Evolutionary conservation across 1,284 basidiomycete genomes (phyloP).

Genomic region (Takashimella tepidaria): DNA sequence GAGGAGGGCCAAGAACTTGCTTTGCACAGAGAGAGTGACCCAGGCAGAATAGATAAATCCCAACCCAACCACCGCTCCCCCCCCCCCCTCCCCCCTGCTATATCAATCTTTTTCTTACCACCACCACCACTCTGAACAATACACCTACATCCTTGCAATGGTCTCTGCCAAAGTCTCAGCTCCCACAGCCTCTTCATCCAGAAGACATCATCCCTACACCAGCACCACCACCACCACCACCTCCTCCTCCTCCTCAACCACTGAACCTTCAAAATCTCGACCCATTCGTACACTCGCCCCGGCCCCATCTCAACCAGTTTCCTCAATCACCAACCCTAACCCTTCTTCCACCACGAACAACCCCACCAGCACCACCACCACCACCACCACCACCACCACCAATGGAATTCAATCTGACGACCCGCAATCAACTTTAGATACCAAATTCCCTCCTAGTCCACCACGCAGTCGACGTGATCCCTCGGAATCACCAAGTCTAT

Average conservation of each 20-base stretch:
- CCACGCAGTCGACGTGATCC: conserved; percentile 36
- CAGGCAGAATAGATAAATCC: neutral
- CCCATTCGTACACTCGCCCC: neutral
- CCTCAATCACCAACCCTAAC: neutral
- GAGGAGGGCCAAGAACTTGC: no score
- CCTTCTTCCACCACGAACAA: neutral
- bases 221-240: neutral
- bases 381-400: no score
- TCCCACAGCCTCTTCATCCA: neutral
- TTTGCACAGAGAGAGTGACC: no score
- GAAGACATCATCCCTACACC: neutral
- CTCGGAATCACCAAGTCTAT: conserved; percentile 27
- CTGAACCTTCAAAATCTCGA: neutral
- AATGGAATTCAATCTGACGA: no score
- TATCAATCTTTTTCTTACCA: neutral
- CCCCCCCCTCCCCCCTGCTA: neutral
- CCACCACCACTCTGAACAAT: neutral
- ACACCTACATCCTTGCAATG: neutral
- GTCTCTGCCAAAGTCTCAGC: neutral
- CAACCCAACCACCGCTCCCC: no score
- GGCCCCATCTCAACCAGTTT: neutral
- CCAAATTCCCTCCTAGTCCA: conserved; percentile 31
- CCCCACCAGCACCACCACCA: neutral
- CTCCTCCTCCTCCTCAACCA: neutral
- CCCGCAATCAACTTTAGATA: no score